Conservation (phyloP, 768 basidiomycete genomes). For the Hygrophorus russula region DNA sequence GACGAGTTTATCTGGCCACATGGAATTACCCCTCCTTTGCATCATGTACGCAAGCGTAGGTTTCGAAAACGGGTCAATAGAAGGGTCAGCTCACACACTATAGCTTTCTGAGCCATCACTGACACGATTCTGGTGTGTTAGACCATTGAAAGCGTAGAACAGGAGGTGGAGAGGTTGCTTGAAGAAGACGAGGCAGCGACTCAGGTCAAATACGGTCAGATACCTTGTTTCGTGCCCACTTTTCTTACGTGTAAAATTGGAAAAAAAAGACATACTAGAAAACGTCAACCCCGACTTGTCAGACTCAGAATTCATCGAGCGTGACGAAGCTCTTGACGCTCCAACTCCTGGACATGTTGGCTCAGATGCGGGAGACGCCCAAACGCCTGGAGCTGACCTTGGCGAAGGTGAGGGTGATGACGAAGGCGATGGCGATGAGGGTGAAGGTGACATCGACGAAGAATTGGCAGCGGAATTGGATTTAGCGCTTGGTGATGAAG, state of each 20-base stretch:
- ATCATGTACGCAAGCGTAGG: constrained; percentile 81
- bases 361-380: constrained; percentile 54
- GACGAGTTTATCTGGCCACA: constrained; percentile 98
- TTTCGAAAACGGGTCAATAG: constrained; percentile 86
- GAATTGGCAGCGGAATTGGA: constrained; percentile 85
- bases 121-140: constrained; percentile 15
- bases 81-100: constrained; percentile 36
- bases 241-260: constrained; percentile 1
- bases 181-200: constrained; percentile 68
- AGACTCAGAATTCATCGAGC: constrained; percentile 78
- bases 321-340: constrained; percentile 51
- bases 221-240: background rate
- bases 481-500: constrained; percentile 65
- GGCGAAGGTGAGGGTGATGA: constrained; percentile 49
- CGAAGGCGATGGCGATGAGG: constrained; percentile 44
- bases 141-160: constrained; percentile 93
- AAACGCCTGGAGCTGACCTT: constrained; percentile 45
- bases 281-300: constrained; percentile 87
- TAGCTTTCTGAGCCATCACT: background rate
- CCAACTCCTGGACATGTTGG: constrained; percentile 50
- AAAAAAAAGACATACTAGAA: constrained; percentile 59
- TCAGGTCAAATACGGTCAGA: constrained; percentile 67
- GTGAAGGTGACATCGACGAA: constrained; percentile 76
- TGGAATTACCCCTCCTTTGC: constrained; percentile 87
- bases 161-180: constrained; percentile 81